Percentiles rank a stretch among this genome's conserved stretches.
Conservation (phyloP, 805 yeast species). For the Candida krabiensis region DNA sequence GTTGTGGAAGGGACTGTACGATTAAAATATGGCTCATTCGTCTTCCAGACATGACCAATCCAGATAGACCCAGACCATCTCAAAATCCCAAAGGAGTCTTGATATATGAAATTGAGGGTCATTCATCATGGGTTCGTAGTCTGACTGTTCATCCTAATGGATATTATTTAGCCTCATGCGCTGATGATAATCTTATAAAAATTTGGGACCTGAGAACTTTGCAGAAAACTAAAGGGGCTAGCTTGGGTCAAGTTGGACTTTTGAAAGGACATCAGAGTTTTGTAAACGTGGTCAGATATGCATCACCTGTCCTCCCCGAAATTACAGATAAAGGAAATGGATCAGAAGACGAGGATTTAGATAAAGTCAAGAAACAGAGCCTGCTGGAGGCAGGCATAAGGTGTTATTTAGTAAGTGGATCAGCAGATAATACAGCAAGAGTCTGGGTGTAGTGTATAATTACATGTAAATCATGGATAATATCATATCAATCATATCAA, state of each 20-base stretch:
- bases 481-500: neutral
- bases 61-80: slow-evolving; percentile 42
- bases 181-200: slow-evolving; percentile 76
- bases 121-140: slow-evolving; percentile 82
- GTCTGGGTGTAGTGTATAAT: slow-evolving; percentile 44
- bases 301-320: slow-evolving; percentile 39
- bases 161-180: slow-evolving; percentile 61
- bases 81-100: slow-evolving; percentile 61
- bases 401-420: slow-evolving; percentile 63
- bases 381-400: slow-evolving; percentile 50
- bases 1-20: slow-evolving; percentile 77
- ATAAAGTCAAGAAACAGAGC: slow-evolving; percentile 27
- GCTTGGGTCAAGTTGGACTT: slow-evolving; percentile 28
- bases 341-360: slow-evolving; percentile 25
- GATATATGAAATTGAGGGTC: slow-evolving; percentile 64
- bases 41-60: slow-evolving; percentile 54
- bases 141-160: slow-evolving; percentile 76
- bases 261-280: slow-evolving; percentile 74
- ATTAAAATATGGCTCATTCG: slow-evolving; percentile 80
- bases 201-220: slow-evolving; percentile 67
- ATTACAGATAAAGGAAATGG: slow-evolving; percentile 9
- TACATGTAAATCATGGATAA: neutral
- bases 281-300: slow-evolving; percentile 61
- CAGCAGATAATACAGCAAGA: slow-evolving; percentile 54
- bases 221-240: slow-evolving; percentile 30